These are phyloP conservation scores for Pezicula radicicola DNA, from an alignment of 2,329 filamentous ascomycete genomes.

Conservation along the genomic window DNA sequence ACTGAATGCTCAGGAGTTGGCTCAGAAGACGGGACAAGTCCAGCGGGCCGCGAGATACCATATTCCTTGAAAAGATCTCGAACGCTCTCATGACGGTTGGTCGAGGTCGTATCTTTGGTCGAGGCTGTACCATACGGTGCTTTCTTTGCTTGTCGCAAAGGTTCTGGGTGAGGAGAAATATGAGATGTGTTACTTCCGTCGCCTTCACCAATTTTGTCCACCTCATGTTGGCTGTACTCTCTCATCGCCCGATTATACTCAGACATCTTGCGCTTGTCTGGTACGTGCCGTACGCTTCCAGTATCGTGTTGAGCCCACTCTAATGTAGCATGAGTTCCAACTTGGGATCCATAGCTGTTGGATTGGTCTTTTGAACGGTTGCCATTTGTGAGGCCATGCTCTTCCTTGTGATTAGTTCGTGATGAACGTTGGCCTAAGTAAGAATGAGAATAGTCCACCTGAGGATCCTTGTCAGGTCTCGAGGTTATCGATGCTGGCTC, in stretches of 20 bases:
- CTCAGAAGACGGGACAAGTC: slow-evolving; percentile 20
- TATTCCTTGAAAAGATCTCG: slow-evolving; percentile 45
- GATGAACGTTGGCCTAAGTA: slow-evolving; percentile 22
- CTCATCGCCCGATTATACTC: background rate
- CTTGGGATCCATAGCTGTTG: background rate
- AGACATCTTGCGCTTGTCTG: background rate
- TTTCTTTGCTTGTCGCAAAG: no score
- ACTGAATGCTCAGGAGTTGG: background rate
- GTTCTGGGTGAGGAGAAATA: no score
- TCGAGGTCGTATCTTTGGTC: slow-evolving; percentile 25
- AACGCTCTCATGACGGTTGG: slow-evolving; percentile 37
- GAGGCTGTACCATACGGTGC: no score
- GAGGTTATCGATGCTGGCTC: slow-evolving; percentile 20
- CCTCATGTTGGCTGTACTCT: background rate
- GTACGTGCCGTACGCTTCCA: background rate
- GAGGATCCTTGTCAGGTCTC: slow-evolving; percentile 21
- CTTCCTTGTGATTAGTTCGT: slow-evolving; percentile 21
- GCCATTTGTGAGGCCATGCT: slow-evolving; percentile 13
- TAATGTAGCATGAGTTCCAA: background rate
- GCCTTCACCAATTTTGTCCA: background rate
- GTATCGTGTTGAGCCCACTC: background rate
- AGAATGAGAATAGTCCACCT: slow-evolving; percentile 24
- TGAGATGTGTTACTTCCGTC: background rate
- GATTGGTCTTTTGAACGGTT: background rate
- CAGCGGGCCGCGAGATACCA: slow-evolving; percentile 41